Base-by-base conservation (phyloP, 306 rosid genomes). In the Phaseolus lunatus region DNA sequence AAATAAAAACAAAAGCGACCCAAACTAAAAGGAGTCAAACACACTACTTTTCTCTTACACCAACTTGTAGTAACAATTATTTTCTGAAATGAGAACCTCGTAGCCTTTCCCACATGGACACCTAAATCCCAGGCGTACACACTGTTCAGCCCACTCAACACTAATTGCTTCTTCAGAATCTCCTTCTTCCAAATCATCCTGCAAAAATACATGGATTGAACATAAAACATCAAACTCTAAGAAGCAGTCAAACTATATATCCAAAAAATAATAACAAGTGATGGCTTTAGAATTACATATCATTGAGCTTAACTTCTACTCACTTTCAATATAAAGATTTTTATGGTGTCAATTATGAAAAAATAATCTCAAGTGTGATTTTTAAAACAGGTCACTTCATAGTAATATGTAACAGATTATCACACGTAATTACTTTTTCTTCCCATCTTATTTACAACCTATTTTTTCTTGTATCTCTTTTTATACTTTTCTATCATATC, bases 81-180 rank as follows among this genome's bases (percentile, higher is more conserved):
- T 86, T 23, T 53, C 90, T 14, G 82, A 64, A 15, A 90, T 79
- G 37, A 90, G 87, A 48, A 90, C 78, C 78, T 89, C 86, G 43
- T 82, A 87, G 19, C 76, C 86, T 65, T 82, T 88, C 35, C 88
- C 86, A 77, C 96, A 90, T 7, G 90, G 88, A 26, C 96, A 90
- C 72, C 70, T 79, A 77, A 90, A 87, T 66, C 61, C 71, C 20
- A 90, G 68, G 43, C 81, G 62, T 24, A 87, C 2, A 37, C 87
- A 74, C 68, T 82, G 80, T 41, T 79, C 87, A 15, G 67, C 78
- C 85, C 80, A 87, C 48, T 88, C 93, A 56, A 90, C 90, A 23
- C 72, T 84, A 67, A 88, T 83, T 2, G 85, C 82, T 61, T 88
- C 91, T 26, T 87, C 88, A 14, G 45, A 50, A 19, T 66, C 52